Conservation (phyloP, 1,284 basidiomycete genomes). For the Schizopora paradoxa region DNA sequence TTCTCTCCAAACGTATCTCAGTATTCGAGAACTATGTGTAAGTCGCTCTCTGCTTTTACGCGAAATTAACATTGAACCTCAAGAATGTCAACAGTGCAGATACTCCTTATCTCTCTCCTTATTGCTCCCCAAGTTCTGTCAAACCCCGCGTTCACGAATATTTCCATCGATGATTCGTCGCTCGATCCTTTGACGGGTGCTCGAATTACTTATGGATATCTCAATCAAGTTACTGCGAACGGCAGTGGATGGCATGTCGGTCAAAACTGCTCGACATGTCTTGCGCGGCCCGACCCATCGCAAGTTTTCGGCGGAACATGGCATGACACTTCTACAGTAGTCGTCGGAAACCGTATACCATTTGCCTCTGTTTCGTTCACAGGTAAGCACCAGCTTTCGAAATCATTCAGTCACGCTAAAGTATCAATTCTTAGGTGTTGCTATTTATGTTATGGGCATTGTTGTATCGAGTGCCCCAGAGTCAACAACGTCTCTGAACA, state of each 20-base stretch:
- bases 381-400: too few relatives aligned
- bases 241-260: slow-evolving; percentile 28
- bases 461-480: background rate
- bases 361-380: slow-evolving; percentile 2
- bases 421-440: background rate
- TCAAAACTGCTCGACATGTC: slow-evolving; percentile 21
- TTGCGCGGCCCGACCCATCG: slow-evolving; percentile 8
- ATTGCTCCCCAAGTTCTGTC: too few relatives aligned
- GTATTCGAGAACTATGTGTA: too few relatives aligned
- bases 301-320: slow-evolving; percentile 19
- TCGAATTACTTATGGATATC: slow-evolving; percentile 26
- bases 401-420: too few relatives aligned
- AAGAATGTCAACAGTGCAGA: too few relatives aligned
- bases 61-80: too few relatives aligned
- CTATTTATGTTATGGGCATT: slow-evolving; percentile 5
- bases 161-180: slow-evolving; percentile 39
- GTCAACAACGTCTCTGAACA: too few relatives aligned
- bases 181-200: slow-evolving; percentile 30
- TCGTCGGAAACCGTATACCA: background rate
- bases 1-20: too few relatives aligned
- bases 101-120: too few relatives aligned
- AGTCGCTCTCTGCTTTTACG: too few relatives aligned
- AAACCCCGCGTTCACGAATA: slow-evolving; percentile 29
- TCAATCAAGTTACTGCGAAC: slow-evolving; percentile 7
- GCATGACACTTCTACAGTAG: slow-evolving; percentile 15